These are phyloP conservation scores for Boletus reticuloceps DNA, from an alignment of 768 basidiomycete species.

Conservation along the genomic window DNA sequence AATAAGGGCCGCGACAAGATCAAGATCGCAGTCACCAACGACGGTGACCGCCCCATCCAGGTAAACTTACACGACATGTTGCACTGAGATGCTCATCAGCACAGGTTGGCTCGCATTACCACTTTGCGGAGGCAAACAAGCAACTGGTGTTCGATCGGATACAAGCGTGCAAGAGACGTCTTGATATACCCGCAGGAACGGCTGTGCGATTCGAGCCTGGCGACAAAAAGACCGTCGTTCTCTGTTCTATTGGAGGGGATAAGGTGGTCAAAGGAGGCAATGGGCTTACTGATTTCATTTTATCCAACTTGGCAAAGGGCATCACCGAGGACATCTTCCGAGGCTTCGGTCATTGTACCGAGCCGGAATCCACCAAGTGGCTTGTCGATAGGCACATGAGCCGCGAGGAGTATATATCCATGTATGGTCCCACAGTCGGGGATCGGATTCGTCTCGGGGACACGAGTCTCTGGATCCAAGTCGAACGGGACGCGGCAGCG, in stretches of 20 bases:
- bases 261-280: conserved; percentile 80
- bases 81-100: neutral
- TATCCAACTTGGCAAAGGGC: conserved; percentile 49
- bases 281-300: conserved; percentile 39
- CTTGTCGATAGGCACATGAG: conserved; percentile 50
- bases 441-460: conserved; percentile 89
- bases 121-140: conserved; percentile 88
- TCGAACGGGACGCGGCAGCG: conserved; percentile 68
- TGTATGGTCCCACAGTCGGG: conserved; percentile 80
- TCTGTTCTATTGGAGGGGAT: conserved; percentile 71
- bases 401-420: conserved; percentile 60
- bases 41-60: conserved; percentile 92
- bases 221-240: conserved; percentile 29
- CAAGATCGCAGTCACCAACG: conserved; percentile 77
- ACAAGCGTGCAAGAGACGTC: conserved; percentile 75
- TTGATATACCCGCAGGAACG: conserved; percentile 93
- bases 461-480: conserved; percentile 86
- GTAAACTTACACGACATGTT: conserved; percentile 37
- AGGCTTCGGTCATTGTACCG: conserved; percentile 69
- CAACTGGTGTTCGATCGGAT: conserved; percentile 79
- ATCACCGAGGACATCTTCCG: conserved; percentile 21
- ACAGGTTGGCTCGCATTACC: conserved; percentile 93
- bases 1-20: conserved; percentile 74
- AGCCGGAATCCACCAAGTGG: conserved; percentile 57
- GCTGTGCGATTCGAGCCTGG: conserved; percentile 95